Conservation (phyloP, 2,329 filamentous ascomycete species). For the Furcasterigmium sp. region DNA sequence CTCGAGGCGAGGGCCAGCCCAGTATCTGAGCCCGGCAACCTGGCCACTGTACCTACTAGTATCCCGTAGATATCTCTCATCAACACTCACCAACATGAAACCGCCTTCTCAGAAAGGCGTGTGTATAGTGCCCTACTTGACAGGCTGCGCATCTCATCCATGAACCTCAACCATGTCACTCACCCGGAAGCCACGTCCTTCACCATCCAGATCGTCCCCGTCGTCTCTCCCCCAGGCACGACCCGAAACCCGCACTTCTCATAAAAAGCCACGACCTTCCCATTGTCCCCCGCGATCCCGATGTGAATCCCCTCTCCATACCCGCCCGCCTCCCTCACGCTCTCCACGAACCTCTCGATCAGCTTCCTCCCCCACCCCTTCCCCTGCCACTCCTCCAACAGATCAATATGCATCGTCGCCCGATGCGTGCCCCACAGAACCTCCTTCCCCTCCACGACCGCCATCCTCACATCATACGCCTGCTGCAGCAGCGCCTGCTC, state of each 20-base stretch:
- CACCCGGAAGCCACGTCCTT: conserved; percentile 23
- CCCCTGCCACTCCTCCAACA: conserved; percentile 35
- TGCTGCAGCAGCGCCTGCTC: conserved; percentile 33
- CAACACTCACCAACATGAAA: no score
- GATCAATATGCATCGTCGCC: conserved; percentile 45
- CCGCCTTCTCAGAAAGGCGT: no score
- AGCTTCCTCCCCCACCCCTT: conserved; percentile 38
- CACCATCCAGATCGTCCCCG: conserved; percentile 35
- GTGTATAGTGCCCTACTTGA: no score
- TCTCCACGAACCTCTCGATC: conserved; percentile 34
- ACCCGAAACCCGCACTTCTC: conserved; percentile 39
- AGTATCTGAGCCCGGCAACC: background rate
- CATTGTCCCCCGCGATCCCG: conserved; percentile 39
- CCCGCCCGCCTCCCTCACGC: conserved; percentile 20
- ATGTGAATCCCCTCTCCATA: conserved; percentile 35
- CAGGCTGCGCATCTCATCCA: background rate
- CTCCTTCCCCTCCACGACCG: conserved; percentile 22
- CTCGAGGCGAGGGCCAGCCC: conserved; percentile 5
- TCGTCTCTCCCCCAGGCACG: conserved; percentile 25
- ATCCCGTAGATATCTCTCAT: no score
- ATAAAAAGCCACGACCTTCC: conserved; percentile 42
- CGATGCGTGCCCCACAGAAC: conserved; percentile 26
- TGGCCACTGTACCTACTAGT: no score
- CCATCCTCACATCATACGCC: conserved; percentile 23
- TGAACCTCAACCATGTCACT: background rate